Base-by-base conservation (phyloP, 129 eudicot species). In the Dittrichia graveolens region DNA sequence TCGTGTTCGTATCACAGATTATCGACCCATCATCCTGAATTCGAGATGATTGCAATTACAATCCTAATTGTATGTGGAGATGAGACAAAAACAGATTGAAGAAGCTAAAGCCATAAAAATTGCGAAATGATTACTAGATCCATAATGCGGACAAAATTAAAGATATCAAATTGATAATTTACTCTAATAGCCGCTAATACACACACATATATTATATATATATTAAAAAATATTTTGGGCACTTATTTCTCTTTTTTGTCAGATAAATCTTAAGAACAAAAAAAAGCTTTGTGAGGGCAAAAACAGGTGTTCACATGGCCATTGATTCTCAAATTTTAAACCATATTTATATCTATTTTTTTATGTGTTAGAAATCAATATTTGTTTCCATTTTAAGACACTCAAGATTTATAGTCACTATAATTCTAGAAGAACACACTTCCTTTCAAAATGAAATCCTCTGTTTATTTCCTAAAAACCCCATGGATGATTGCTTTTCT, bases 221-320 rank as follows among this genome's bases (percentile, higher is more conserved):
- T n/a, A n/a, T n/a, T 24, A 24, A 24, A 24, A 0, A 24, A 24
- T 24, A 24, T 24, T 24, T 24, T 24, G 0, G 31, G 31, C 31
- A 24, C 31, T 24, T 24, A 0, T 24, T 24, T 24, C 31, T 2
- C 2, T 24, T 24, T 16, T 4, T 64, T 19, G 42, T 18, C 37
- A 38, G 44, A 43, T 69, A 18, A 50, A 41, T 52, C 50, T 53
- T 56, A 15, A 34, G 14, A 55, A 19, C 45, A 53, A 69, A 34
- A 95, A 88, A 83, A 87, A 82, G 83, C 76, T 74, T 82, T 82
- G 82, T 85, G 77, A 83, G 31, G 82, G 97, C 86, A n/a, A n/a
- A n/a, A n/a, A n/a, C n/a, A n/a, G 81, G 69, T 75, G 67, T 69
- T 84, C 92, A 91, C 95, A 88, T 85, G 90, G 82, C 52, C 39